Percentiles rank a stretch among this genome's conserved stretches.
These are phyloP conservation scores for Blastomyces emzantsi DNA, from an alignment of 2,329 filamentous ascomycete species.

Conservation along the genomic window DNA sequence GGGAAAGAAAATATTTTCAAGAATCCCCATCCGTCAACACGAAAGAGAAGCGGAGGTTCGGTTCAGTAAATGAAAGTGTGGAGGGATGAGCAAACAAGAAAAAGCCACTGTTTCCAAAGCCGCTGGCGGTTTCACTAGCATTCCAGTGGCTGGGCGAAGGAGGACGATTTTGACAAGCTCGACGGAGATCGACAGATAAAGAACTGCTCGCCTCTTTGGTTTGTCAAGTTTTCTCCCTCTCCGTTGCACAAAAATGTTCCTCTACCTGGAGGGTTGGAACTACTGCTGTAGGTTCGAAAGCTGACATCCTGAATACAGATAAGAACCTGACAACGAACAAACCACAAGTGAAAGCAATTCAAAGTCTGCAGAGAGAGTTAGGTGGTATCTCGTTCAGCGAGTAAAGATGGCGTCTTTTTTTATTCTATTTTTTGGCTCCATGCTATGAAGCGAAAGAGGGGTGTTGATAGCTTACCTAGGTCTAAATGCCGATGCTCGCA, in stretches of 20 bases:
- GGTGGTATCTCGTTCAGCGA: no score
- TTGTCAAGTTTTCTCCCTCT: not conserved
- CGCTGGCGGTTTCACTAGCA: not conserved
- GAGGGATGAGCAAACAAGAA: not conserved
- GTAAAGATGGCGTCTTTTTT: not conserved
- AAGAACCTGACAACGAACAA: no score
- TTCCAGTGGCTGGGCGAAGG: conserved; percentile 1
- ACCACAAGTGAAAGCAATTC: no score
- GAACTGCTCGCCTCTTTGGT: not conserved
- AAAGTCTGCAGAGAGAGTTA: no score
- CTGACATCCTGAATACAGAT: not conserved
- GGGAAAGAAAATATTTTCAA: not conserved
- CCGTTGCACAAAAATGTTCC: not conserved
- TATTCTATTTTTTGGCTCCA: not conserved
- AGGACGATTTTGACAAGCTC: not conserved
- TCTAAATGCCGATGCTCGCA: not conserved
- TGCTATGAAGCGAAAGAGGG: not conserved
- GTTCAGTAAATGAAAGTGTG: not conserved
- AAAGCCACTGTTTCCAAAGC: not conserved
- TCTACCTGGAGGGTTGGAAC: no score
- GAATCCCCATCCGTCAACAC: not conserved
- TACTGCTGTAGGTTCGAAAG: not conserved
- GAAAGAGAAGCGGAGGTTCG: not conserved
- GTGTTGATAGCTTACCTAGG: not conserved
- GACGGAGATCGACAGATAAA: conserved; percentile 2